Evolutionary conservation across 345 rosid species (phyloP).

Genomic region (Arabidopsis suecica): DNA sequence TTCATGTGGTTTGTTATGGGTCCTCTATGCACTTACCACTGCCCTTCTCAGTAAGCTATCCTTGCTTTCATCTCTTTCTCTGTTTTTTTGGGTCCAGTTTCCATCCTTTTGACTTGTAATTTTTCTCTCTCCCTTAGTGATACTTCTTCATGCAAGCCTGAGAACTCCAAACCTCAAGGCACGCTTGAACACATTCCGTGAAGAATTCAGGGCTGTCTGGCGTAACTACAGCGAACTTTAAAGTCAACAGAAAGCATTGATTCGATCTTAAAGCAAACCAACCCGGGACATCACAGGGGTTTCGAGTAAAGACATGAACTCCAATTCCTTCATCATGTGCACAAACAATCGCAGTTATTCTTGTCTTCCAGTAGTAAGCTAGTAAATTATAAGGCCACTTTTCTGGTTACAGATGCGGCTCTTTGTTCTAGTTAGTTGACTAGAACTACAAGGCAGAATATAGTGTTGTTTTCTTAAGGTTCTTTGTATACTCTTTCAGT

Average conservation of each 20-base stretch:
- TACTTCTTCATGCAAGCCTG: conserved; percentile 45
- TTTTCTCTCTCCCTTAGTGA: conserved; percentile 24
- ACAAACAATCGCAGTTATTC: conserved; percentile 32
- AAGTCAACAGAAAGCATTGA: conserved; percentile 2
- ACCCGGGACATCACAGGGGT: conserved; percentile 9
- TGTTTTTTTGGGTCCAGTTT: neutral
- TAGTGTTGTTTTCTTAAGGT: neutral
- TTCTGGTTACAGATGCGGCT: conserved; percentile 25
- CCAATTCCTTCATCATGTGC: conserved; percentile 20
- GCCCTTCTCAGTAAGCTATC: conserved; percentile 38
- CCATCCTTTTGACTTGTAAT: neutral
- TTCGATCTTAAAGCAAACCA: conserved; percentile 28
- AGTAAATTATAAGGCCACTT: conserved; percentile 28
- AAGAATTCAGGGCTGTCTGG: conserved; percentile 51
- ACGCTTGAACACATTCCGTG: conserved; percentile 50
- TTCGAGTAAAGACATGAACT: conserved; percentile 24
- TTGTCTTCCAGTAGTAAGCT: conserved; percentile 27
- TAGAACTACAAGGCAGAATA: conserved; percentile 16
- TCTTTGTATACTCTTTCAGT: neutral
- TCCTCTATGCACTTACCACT: conserved; percentile 42
- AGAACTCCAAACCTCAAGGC: conserved; percentile 52
- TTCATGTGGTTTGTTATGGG: conserved; percentile 45
- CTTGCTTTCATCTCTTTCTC: neutral
- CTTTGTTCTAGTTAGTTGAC: conserved; percentile 24
- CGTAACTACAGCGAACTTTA: conserved; percentile 47